Evolutionary conservation across 768 basidiomycete species (phyloP).

Genomic region (Gloeopeniophorella convolvens): DNA sequence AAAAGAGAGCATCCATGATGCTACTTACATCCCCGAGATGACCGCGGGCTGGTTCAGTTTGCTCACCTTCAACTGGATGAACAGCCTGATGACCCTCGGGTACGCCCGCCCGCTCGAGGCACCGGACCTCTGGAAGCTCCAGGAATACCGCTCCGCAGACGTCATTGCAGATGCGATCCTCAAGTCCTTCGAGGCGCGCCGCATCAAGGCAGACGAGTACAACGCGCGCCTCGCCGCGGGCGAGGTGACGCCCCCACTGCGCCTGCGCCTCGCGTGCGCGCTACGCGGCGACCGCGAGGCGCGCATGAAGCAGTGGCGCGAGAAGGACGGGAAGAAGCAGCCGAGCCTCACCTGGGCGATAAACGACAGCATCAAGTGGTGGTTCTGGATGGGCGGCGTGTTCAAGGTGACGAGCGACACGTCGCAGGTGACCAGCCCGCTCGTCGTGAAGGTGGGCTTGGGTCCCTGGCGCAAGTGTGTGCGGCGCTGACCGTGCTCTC

Average conservation of each 20-base stretch:
- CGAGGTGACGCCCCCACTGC: constrained; percentile 48
- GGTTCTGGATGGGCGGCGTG: constrained; percentile 68
- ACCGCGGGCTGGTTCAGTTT: constrained; percentile 52
- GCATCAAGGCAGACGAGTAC: constrained; percentile 54
- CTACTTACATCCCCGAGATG: constrained; percentile 57
- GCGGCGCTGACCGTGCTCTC: too few species aligned
- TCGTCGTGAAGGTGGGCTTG: constrained; percentile 74
- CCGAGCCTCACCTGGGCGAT: constrained; percentile 64
- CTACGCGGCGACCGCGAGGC: constrained; percentile 45
- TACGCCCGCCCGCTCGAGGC: constrained; percentile 78
- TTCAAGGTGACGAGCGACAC: constrained; percentile 58
- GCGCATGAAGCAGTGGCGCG: constrained; percentile 59
- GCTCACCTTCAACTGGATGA: constrained; percentile 72
- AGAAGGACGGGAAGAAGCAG: constrained; percentile 51
- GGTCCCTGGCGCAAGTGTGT: too few species aligned
- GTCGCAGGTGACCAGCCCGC: constrained; percentile 66
- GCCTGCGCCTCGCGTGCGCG: constrained; percentile 51
- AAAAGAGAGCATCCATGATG: constrained; percentile 50
- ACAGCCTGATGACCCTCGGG: constrained; percentile 62
- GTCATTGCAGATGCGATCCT: constrained; percentile 57
- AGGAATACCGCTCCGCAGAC: constrained; percentile 51
- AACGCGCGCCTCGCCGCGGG: constrained; percentile 65
- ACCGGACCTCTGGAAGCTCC: constrained; percentile 74
- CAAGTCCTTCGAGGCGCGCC: constrained; percentile 54
- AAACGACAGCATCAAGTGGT: constrained; percentile 73